These are phyloP conservation scores for Syzygium oleosum DNA, from an alignment of 345 rosid species.

Conservation along the genomic window DNA sequence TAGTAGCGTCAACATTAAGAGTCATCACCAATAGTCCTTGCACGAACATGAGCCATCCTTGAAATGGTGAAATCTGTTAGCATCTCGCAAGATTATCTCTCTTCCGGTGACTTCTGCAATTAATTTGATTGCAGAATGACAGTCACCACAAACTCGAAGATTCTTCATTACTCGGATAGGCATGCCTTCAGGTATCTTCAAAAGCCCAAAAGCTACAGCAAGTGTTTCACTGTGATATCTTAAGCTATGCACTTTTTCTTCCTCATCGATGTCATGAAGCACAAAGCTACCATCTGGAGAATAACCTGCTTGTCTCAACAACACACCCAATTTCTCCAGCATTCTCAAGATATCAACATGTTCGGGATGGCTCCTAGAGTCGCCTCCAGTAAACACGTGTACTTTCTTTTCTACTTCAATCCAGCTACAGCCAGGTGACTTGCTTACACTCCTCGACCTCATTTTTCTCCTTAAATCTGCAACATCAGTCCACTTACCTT, in stretches of 20 bases:
- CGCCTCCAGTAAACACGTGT: slow-evolving; percentile 68
- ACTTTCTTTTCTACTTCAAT: slow-evolving; percentile 55
- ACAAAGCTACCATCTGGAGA: slow-evolving; percentile 68
- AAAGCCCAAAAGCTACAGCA: slow-evolving; percentile 74
- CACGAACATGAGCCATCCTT: slow-evolving; percentile 68
- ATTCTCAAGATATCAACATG: slow-evolving; percentile 31
- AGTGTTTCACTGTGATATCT: slow-evolving; percentile 65
- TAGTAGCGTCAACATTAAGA: neutral
- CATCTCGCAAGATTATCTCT: slow-evolving; percentile 74
- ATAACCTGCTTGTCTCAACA: slow-evolving; percentile 64
- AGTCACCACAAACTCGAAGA: too few species aligned
- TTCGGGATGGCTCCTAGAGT: slow-evolving; percentile 46
- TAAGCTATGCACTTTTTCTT: slow-evolving; percentile 59
- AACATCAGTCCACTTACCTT: slow-evolving; percentile 55
- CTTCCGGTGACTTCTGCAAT: slow-evolving; percentile 54
- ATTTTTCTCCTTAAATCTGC: slow-evolving; percentile 44
- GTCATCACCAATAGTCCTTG: slow-evolving; percentile 68
- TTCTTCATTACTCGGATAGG: slow-evolving; percentile 69
- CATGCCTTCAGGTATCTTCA: slow-evolving; percentile 55
- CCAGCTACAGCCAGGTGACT: slow-evolving; percentile 86
- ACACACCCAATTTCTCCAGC: slow-evolving; percentile 44
- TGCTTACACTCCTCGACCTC: slow-evolving; percentile 41
- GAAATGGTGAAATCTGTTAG: slow-evolving; percentile 73
- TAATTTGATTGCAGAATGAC: slow-evolving; percentile 60
- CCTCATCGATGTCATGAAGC: slow-evolving; percentile 78